These are phyloP conservation scores for Parathielavia hyrcaniae DNA, from an alignment of 495 filamentous ascomycete species.

Conservation along the genomic window DNA sequence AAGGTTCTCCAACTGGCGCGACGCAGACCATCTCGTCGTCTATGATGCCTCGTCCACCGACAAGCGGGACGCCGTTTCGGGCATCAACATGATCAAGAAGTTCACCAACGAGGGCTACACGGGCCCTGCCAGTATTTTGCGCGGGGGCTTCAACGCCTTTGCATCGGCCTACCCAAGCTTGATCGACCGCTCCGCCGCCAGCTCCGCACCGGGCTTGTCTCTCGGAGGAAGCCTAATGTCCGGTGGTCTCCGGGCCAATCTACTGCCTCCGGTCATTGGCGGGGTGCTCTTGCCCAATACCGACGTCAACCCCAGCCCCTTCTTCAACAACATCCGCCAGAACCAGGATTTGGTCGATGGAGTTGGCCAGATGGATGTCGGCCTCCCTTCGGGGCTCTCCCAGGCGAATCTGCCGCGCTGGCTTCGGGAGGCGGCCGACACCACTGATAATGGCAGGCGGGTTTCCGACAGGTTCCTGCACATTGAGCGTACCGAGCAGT, in stretches of 20 bases:
- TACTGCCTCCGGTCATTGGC: slow-evolving; percentile 71
- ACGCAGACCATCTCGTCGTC: slow-evolving; percentile 69
- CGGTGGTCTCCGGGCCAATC: slow-evolving; percentile 34
- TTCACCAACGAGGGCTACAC: slow-evolving; percentile 79
- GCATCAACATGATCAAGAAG: slow-evolving; percentile 83
- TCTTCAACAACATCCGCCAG: slow-evolving; percentile 93
- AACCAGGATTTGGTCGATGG: slow-evolving; percentile 94
- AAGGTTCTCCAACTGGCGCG: slow-evolving; percentile 71
- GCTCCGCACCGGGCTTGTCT: slow-evolving; percentile 36
- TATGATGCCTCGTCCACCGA: slow-evolving; percentile 76
- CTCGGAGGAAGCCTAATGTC: slow-evolving; percentile 31
- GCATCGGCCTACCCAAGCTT: slow-evolving; percentile 41
- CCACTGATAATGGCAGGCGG: slow-evolving; percentile 64
- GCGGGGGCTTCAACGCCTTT: slow-evolving; percentile 52
- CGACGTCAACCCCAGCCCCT: slow-evolving; percentile 68
- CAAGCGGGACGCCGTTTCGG: slow-evolving; percentile 67
- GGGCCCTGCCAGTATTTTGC: slow-evolving; percentile 65
- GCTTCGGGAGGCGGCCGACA: slow-evolving; percentile 62
- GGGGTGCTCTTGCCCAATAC: slow-evolving; percentile 76
- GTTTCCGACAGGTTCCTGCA: slow-evolving; percentile 77
- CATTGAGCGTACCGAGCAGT: slow-evolving; percentile 79
- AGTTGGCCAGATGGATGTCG: slow-evolving; percentile 81
- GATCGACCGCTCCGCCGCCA: slow-evolving; percentile 42
- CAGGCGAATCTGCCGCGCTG: slow-evolving; percentile 62
- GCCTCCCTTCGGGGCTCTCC: slow-evolving; percentile 55